Evolutionary conservation across 2,329 filamentous ascomycete species (phyloP).

Genomic region (Sporothrix brasiliensis): DNA sequence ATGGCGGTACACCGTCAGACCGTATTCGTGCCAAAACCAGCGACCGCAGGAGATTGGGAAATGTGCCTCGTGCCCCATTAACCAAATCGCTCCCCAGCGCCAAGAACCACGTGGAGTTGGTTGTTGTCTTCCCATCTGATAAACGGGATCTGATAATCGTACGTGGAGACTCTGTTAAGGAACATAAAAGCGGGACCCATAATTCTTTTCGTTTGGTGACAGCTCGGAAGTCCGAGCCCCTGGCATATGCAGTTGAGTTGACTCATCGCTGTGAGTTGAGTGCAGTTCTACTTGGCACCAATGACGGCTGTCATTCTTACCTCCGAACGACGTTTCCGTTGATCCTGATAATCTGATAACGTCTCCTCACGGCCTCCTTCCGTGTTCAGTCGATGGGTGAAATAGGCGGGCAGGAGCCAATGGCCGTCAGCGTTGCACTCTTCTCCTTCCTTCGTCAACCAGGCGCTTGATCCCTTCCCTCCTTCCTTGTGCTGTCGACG

Average conservation of each 20-base stretch:
- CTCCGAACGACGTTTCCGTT: not conserved
- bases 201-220: constrained; percentile 7
- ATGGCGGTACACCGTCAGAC: too few relatives aligned
- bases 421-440: not conserved
- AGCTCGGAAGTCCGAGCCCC: constrained; percentile 21
- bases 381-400: not conserved
- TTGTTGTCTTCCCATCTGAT: constrained; percentile 25
- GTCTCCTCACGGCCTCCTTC: not conserved
- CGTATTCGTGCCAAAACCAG: too few relatives aligned
- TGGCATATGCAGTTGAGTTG: not conserved
- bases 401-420: not conserved
- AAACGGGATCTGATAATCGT: constrained; percentile 31
- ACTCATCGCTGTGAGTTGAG: not conserved
- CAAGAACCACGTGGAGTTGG: constrained; percentile 22
- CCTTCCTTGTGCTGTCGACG: not conserved
- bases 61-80: not conserved
- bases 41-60: not conserved
- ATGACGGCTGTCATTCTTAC: not conserved
- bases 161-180: constrained; percentile 16
- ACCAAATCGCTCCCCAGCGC: not conserved
- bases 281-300: not conserved
- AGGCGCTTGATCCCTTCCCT: not conserved
- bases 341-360: constrained; percentile 12
- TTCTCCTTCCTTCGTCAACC: constrained; percentile 1
- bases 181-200: constrained; percentile 1